Percentiles rank a stretch among this genome's conserved stretches.
Evolutionary conservation across 805 yeast genomes (phyloP).

Genomic region (Metschnikowia lochheadii): DNA sequence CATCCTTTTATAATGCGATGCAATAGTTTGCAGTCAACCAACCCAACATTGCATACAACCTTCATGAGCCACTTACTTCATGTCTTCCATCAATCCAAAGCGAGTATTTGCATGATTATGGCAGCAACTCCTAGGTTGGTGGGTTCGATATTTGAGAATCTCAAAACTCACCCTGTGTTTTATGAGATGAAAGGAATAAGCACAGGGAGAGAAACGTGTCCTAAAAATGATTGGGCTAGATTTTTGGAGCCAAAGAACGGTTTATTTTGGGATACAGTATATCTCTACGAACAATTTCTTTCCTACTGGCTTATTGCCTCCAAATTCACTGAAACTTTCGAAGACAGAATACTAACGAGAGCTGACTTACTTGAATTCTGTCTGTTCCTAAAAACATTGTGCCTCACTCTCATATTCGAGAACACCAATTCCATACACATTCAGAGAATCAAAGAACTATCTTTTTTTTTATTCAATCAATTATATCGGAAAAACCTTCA

Average conservation of each 20-base stretch:
- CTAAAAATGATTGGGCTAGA: neutral
- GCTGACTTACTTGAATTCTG: conserved; percentile 41
- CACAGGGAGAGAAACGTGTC: neutral
- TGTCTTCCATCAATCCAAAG: conserved; percentile 35
- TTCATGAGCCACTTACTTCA: conserved; percentile 29
- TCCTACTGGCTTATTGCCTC: conserved; percentile 66
- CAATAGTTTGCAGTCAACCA: neutral
- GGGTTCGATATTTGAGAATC: conserved; percentile 25
- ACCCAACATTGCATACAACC: conserved; percentile 14
- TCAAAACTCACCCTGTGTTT: conserved; percentile 21
- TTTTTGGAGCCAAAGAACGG: neutral
- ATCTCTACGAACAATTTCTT: conserved; percentile 55
- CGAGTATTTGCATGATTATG: conserved; percentile 38
- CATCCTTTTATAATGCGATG: conserved; percentile 5
- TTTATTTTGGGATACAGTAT: conserved; percentile 36
- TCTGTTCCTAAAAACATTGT: conserved; percentile 46
- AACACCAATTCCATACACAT: neutral
- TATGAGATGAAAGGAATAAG: conserved; percentile 9
- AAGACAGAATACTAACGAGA: conserved; percentile 36
- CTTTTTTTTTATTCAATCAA: conserved; percentile 58
- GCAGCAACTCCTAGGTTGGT: conserved; percentile 40
- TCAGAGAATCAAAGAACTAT: conserved; percentile 23
- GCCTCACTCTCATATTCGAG: conserved; percentile 47
- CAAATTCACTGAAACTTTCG: conserved; percentile 58
- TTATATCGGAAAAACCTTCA: conserved; percentile 65